These are phyloP conservation scores for Yueomyces sinensis DNA, from an alignment of 805 yeast genomes.

Conservation along the genomic window DNA sequence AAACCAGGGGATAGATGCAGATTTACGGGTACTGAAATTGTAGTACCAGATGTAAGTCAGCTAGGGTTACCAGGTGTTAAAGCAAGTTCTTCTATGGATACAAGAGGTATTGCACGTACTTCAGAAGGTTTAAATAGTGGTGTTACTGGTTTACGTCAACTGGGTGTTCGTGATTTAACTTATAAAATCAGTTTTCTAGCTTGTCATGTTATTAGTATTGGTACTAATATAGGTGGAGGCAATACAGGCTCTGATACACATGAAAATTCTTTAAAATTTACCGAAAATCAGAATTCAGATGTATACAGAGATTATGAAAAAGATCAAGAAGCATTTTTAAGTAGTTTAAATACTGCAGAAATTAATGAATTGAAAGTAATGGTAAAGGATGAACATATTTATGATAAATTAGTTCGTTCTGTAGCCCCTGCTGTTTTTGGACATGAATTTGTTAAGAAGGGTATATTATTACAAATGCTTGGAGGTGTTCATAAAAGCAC, in stretches of 20 bases:
- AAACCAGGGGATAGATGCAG: conserved; percentile 95
- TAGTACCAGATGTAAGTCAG: conserved; percentile 88
- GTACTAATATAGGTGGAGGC: conserved; percentile 14
- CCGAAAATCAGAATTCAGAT: conserved; percentile 16
- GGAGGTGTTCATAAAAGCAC: conserved; percentile 96
- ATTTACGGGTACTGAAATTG: conserved; percentile 90
- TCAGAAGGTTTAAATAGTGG: conserved; percentile 68
- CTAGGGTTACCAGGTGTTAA: conserved; percentile 91
- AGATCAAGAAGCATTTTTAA: conserved; percentile 72
- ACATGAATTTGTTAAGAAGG: conserved; percentile 88
- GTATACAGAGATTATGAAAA: conserved; percentile 36
- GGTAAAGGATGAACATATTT: conserved; percentile 82
- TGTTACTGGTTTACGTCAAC: conserved; percentile 72
- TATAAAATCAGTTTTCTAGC: conserved; percentile 87
- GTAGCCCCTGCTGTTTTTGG: conserved; percentile 96
- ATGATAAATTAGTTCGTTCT: conserved; percentile 71
- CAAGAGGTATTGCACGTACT: conserved; percentile 29
- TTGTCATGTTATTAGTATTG: conserved; percentile 68
- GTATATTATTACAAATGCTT: conserved; percentile 71
- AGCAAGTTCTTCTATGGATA: conserved; percentile 67
- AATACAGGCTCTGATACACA: conserved; percentile 1
- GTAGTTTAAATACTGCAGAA: conserved; percentile 67
- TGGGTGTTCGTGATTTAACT: conserved; percentile 92
- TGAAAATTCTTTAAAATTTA: conserved; percentile 1
- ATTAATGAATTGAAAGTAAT: conserved; percentile 73